Conservation (phyloP, 2,329 filamentous ascomycete species). For the Fusarium hainanense region DNA sequence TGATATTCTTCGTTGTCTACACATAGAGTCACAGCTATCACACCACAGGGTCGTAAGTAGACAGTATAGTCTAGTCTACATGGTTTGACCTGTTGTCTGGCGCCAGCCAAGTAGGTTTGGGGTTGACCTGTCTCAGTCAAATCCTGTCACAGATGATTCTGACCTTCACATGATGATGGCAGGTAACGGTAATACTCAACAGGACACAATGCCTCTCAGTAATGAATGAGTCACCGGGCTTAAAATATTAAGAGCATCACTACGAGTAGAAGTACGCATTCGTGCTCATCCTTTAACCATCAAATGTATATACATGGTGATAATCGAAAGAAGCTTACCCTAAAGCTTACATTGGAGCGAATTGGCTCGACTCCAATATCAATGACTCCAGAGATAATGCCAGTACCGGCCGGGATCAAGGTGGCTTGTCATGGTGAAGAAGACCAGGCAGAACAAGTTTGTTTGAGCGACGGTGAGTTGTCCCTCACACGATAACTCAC, state of each 20-base stretch:
- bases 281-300: neutral
- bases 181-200: neutral
- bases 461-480: slow-evolving; percentile 12
- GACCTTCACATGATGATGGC: neutral
- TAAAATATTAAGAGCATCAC: neutral
- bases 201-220: neutral
- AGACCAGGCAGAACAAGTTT: neutral
- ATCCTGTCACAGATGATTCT: neutral
- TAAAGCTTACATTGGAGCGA: neutral
- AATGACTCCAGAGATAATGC: neutral
- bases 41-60: neutral
- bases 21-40: neutral
- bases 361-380: neutral
- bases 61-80: neutral
- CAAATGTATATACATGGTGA: neutral
- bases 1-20: neutral
- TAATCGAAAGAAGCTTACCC: neutral
- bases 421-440: neutral
- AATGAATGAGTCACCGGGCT: neutral
- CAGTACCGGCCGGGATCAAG: neutral
- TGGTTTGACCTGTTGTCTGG: neutral
- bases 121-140: neutral
- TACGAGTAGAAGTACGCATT: neutral
- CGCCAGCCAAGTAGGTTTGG: no score
- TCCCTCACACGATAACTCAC: slow-evolving; percentile 1